phyloP scores from a whole-genome alignment of 2,329 filamentous ascomycete genomes.

The Penicillium sp. region DNA sequence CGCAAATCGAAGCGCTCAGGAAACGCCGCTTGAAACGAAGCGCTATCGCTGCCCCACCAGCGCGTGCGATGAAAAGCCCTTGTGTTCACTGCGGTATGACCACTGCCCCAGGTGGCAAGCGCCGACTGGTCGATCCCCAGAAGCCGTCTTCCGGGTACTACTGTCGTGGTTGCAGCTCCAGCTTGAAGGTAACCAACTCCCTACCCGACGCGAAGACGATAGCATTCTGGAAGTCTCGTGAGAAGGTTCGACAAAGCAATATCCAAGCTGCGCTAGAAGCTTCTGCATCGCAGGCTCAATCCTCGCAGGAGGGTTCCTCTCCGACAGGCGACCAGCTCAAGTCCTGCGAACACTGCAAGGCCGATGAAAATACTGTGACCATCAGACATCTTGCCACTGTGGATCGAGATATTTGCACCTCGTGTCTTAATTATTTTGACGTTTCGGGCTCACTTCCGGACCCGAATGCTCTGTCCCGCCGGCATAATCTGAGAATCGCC shows the following conservation, averaged over 20 bases:
- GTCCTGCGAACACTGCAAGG: background rate
- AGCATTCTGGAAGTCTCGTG: conserved; percentile 1
- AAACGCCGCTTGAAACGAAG: conserved; percentile 1
- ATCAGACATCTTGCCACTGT: background rate
- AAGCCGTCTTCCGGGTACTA: conserved; percentile 4
- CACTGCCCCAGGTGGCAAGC: conserved; percentile 6
- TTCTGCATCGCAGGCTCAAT: background rate
- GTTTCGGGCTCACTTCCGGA: background rate
- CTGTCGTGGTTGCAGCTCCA: conserved; percentile 5
- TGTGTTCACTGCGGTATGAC: conserved; percentile 6
- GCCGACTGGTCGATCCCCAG: conserved; percentile 2
- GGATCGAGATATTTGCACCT: background rate
- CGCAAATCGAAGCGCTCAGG: background rate
- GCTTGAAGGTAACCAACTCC: background rate
- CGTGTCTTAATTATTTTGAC: background rate
- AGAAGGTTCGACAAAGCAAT: conserved; percentile 2
- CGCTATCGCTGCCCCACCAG: background rate
- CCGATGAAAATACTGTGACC: background rate
- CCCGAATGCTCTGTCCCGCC: background rate
- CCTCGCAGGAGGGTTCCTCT: background rate
- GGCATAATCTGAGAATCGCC: background rate
- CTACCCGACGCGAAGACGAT: conserved; percentile 1
- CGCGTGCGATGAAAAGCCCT: background rate
- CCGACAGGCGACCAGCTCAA: background rate
- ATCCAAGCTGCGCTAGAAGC: background rate